Conservation (phyloP, 805 yeast species). For the Kodamaea neixiangensis region DNA sequence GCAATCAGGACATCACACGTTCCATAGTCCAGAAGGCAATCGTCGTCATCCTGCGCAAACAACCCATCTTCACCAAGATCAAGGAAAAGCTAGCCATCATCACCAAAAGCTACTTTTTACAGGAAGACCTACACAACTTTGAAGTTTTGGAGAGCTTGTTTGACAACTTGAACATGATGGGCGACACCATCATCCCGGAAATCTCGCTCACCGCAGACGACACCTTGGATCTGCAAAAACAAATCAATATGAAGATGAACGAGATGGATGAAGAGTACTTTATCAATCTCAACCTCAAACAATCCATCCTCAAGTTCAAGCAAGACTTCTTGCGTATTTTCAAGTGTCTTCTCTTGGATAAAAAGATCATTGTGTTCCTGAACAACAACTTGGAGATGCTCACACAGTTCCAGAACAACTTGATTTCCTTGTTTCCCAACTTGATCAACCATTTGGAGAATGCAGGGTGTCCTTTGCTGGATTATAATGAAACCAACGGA, state of each 20-base stretch:
- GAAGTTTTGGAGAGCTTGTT: slow-evolving; percentile 67
- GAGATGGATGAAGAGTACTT: slow-evolving; percentile 41
- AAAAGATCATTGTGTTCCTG: slow-evolving; percentile 72
- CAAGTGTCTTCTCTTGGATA: slow-evolving; percentile 78
- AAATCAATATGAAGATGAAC: slow-evolving; percentile 18
- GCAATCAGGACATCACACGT: slow-evolving; percentile 69
- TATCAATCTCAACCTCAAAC: slow-evolving; percentile 72
- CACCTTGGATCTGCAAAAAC: slow-evolving; percentile 22
- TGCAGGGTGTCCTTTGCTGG: slow-evolving; percentile 75
- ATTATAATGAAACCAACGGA: slow-evolving; percentile 50
- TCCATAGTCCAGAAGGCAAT: slow-evolving; percentile 90
- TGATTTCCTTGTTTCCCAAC: slow-evolving; percentile 82
- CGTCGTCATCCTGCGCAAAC: slow-evolving; percentile 73
- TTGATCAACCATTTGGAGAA: slow-evolving; percentile 70
- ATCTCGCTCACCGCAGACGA: slow-evolving; percentile 19
- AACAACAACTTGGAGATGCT: slow-evolving; percentile 72
- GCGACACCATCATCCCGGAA: slow-evolving; percentile 8
- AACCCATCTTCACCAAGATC: slow-evolving; percentile 86
- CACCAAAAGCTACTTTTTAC: slow-evolving; percentile 82
- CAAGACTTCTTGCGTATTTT: slow-evolving; percentile 63
- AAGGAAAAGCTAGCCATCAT: slow-evolving; percentile 89
- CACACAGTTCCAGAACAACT: slow-evolving; percentile 79
- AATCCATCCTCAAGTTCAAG: slow-evolving; percentile 59
- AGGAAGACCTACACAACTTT: slow-evolving; percentile 72
- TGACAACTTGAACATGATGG: slow-evolving; percentile 53